Evolutionary conservation across 805 yeast species (phyloP), one percentile per base, ranked within the genome.

Genomic region (Ogataea pini): DNA sequence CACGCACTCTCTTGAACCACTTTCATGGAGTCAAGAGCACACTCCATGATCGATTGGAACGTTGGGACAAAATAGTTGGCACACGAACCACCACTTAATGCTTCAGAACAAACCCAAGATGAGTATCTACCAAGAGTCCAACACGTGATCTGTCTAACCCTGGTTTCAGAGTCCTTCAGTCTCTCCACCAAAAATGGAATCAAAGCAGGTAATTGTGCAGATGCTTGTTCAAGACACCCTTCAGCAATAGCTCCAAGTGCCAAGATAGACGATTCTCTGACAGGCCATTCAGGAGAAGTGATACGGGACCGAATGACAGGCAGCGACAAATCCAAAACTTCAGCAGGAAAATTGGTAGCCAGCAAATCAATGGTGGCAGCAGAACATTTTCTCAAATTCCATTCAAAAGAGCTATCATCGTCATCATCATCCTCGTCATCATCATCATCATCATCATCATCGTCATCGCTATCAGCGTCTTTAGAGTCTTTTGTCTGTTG

Each of bases 1-100:
- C 96, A 89, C 1, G 96, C 97, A 48, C 96, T 86, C 60, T 90
- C 92, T 69, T 94, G 99, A n/a, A 92, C 99, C 48, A 86, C 86
- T 63, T 91, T 90, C 71, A 89, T 89, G 44, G 73, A 76, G 65
- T 94, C 98, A 56, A 89, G 71, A 19, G 88, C 82, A 67, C 94
- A 86, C 42, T 65, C 71, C 63, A 94, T 77, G 41, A 94, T 77
- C 2, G 94, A 79, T 58, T 86, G 83, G 50, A 94, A 76, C 0
- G 94, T 89, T 4, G 94, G 94, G 48, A 78, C 72, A 62, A 87
- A 85, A 59, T 85, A 86, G 52, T 72, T 77, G 7, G 89, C 76
- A 62, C 79, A 86, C 22, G 77, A 70, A 9, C 87, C 85, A 36
- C 82, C 80, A 36, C 71, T 73, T 47, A 72, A 74, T 1, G 87